These are phyloP conservation scores for Rhodotorula sp. DNA, from an alignment of 1,284 basidiomycete species.

Conservation along the genomic window DNA sequence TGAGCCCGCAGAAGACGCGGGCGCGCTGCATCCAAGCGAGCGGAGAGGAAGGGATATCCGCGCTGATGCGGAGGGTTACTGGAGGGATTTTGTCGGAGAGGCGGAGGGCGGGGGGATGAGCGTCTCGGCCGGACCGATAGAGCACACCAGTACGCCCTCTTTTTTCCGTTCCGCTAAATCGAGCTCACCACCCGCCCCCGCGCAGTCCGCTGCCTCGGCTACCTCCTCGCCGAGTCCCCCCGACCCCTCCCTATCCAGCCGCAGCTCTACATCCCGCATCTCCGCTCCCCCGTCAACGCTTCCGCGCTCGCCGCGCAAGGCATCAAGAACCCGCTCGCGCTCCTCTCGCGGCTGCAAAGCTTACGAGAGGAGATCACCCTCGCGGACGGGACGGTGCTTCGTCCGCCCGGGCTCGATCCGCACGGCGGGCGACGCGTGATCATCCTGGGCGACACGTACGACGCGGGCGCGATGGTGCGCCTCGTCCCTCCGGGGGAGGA, in stretches of 20 bases:
- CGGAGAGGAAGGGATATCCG: slow-evolving; percentile 65
- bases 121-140: slow-evolving; percentile 76
- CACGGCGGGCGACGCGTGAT: slow-evolving; percentile 66
- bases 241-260: slow-evolving; percentile 53
- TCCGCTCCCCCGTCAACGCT: slow-evolving; percentile 26
- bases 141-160: slow-evolving; percentile 67
- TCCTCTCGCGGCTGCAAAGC: slow-evolving; percentile 66
- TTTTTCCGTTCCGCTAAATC: too few relatives aligned
- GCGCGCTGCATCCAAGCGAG: slow-evolving; percentile 65
- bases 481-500: slow-evolving; percentile 52
- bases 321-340: slow-evolving; percentile 69
- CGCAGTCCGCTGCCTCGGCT: slow-evolving; percentile 79
- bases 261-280: slow-evolving; percentile 39
- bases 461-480: slow-evolving; percentile 50
- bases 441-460: slow-evolving; percentile 74
- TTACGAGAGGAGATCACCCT: slow-evolving; percentile 67
- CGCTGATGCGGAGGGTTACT: slow-evolving; percentile 67
- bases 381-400: slow-evolving; percentile 72
- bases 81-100: slow-evolving; percentile 61
- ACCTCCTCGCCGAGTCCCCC: slow-evolving; percentile 68
- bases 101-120: slow-evolving; percentile 54
- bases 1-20: slow-evolving; percentile 52
- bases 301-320: slow-evolving; percentile 54
- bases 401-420: slow-evolving; percentile 61
- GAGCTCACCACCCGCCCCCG: too few relatives aligned